These are phyloP conservation scores for Lichtheimia ramosa DNA, from an alignment of 371 early-diverging fungal species.

Conservation along the genomic window DNA sequence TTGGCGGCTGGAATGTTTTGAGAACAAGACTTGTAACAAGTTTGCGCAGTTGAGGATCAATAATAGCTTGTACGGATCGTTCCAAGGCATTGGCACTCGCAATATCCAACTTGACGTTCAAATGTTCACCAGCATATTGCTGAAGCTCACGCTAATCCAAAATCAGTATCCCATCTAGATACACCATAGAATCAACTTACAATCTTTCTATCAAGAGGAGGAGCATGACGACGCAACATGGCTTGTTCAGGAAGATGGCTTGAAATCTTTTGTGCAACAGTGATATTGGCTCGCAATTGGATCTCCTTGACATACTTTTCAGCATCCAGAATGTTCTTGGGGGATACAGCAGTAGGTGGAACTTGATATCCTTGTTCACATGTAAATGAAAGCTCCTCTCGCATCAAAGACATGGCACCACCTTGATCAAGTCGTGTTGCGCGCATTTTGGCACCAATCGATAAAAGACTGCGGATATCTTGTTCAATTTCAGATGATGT, in stretches of 20 bases:
- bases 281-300: constrained; percentile 89
- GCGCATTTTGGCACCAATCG: constrained; percentile 77
- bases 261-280: constrained; percentile 83
- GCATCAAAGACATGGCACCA: constrained; percentile 66
- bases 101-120: constrained; percentile 53
- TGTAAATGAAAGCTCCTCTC: constrained; percentile 67
- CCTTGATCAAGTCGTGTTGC: constrained; percentile 59
- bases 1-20: constrained; percentile 80
- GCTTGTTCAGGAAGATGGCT: constrained; percentile 79
- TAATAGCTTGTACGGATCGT: constrained; percentile 65
- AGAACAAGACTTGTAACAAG: constrained; percentile 66
- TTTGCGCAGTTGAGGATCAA: constrained; percentile 44
- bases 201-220: constrained; percentile 54
- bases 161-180: not conserved
- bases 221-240: constrained; percentile 74
- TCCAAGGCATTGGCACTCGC: constrained; percentile 59
- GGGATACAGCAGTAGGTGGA: constrained; percentile 4
- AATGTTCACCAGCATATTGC: constrained; percentile 45
- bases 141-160: constrained; percentile 48
- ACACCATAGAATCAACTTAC: constrained; percentile 11
- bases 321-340: constrained; percentile 7
- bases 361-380: constrained; percentile 50
- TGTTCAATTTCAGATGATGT: constrained; percentile 13
- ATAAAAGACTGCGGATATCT: constrained; percentile 72
- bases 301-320: constrained; percentile 62